phyloP scores from a whole-genome alignment of 202 grass and related monocot species.

The Dendrocalamus latiflorus region DNA sequence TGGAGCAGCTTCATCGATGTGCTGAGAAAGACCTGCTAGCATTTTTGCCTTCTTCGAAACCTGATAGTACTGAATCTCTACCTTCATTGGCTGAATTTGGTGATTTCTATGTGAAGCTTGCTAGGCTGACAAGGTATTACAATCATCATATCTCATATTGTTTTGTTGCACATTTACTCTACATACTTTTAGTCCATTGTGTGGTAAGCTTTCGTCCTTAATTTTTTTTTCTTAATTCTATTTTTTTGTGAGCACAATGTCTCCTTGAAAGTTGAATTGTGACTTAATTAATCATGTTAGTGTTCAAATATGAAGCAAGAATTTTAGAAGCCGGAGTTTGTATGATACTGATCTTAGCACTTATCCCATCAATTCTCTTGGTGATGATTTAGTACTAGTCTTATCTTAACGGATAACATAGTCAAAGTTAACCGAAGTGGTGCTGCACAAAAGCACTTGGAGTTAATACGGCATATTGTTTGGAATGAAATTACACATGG shows the following conservation, averaged over 20 bases:
- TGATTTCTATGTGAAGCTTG: too few relatives aligned
- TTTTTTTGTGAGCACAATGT: neutral
- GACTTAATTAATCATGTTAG: too few relatives aligned
- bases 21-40: conserved; percentile 80
- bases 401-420: neutral
- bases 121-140: too few relatives aligned
- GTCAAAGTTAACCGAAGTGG: neutral
- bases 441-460: neutral
- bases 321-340: neutral
- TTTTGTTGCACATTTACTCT: neutral
- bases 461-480: neutral
- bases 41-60: conserved; percentile 35
- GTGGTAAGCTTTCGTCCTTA: neutral
- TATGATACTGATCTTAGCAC: too few relatives aligned
- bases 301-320: too few relatives aligned
- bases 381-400: neutral
- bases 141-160: too few relatives aligned
- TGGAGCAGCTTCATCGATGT: conserved; percentile 93
- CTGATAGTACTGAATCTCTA: conserved; percentile 13
- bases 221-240: neutral
- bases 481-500: too few relatives aligned
- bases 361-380: neutral
- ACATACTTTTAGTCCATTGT: neutral
- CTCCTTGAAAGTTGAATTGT: neutral
- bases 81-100: too few relatives aligned